Evolutionary conservation across 2,329 filamentous ascomycete genomes (phyloP).

Genomic region (Pestalotiopsis sp.): DNA sequence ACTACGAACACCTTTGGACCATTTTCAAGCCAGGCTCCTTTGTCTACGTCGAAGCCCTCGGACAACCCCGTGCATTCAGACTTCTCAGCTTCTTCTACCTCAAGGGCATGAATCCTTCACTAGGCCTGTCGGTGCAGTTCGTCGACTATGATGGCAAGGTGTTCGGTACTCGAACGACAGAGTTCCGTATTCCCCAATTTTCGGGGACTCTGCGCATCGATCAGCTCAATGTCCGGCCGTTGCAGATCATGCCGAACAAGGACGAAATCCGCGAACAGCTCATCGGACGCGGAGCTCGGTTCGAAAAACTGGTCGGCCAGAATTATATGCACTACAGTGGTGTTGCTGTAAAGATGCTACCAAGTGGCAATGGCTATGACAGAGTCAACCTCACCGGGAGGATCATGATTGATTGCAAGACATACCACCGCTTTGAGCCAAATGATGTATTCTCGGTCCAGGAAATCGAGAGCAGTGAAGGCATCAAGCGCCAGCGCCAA

Average conservation of each 20-base stretch:
- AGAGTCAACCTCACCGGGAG: conserved; percentile 32
- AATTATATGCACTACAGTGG: conserved; percentile 37
- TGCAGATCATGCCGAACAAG: conserved; percentile 28
- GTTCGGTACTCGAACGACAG: conserved; percentile 28
- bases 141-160: conserved; percentile 38
- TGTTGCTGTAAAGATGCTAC: conserved; percentile 22
- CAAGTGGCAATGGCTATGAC: conserved; percentile 20
- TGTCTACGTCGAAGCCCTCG: conserved; percentile 21
- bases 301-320: conserved; percentile 34
- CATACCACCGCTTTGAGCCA: conserved; percentile 32
- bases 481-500: conserved; percentile 20
- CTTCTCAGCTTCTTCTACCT: conserved; percentile 30
- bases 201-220: conserved; percentile 25
- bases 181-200: conserved; percentile 31
- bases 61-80: conserved; percentile 31
- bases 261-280: conserved; percentile 22
- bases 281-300: conserved; percentile 32
- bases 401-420: conserved; percentile 38
- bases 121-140: conserved; percentile 28
- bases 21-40: conserved; percentile 21
- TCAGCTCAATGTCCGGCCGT: conserved; percentile 30
- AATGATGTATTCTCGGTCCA: conserved; percentile 26
- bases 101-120: conserved; percentile 19
- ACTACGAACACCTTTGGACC: conserved; percentile 32
- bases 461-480: conserved; percentile 18